Conservation (phyloP, 2,329 filamentous ascomycete genomes). For the Alternaria burnsii region DNA sequence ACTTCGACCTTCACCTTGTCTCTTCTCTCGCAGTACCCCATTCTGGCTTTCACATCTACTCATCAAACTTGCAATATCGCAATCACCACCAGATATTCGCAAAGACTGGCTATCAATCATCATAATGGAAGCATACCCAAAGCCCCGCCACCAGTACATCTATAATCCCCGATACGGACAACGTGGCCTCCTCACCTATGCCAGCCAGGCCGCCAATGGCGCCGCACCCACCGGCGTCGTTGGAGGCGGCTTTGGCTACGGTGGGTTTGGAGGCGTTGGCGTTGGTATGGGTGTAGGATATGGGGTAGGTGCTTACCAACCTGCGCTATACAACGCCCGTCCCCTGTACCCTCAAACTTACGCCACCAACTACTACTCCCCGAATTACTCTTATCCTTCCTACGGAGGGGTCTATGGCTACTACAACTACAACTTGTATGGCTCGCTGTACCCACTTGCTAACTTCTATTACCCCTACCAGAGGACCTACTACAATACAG, state of each 20-base stretch:
- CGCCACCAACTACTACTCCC: slow-evolving; percentile 18
- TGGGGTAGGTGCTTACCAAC: slow-evolving; percentile 30
- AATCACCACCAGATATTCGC: not conserved
- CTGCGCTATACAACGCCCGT: slow-evolving; percentile 37
- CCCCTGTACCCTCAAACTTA: slow-evolving; percentile 31
- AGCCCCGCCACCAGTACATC: slow-evolving; percentile 45
- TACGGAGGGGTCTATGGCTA: slow-evolving; percentile 35
- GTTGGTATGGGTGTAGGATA: slow-evolving; percentile 27
- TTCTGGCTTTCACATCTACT: slow-evolving; percentile 5
- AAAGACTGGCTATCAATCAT: not conserved
- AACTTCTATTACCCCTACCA: slow-evolving; percentile 47
- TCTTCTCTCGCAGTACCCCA: slow-evolving; percentile 9
- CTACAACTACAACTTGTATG: slow-evolving; percentile 36
- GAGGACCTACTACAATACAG: slow-evolving; percentile 41
- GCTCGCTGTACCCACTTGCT: slow-evolving; percentile 45
- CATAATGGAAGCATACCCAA: slow-evolving; percentile 35
- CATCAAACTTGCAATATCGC: not conserved
- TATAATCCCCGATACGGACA: slow-evolving; percentile 42
- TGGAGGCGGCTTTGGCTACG: slow-evolving; percentile 23
- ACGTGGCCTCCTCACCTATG: slow-evolving; percentile 39
- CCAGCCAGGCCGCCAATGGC: slow-evolving; percentile 39
- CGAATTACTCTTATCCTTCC: slow-evolving; percentile 21
- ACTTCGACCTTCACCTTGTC: slow-evolving; percentile 22
- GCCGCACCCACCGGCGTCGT: slow-evolving; percentile 34
- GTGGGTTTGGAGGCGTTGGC: slow-evolving; percentile 20